phyloP scores from a whole-genome alignment of 2,329 filamentous ascomycete genomes.

The Diplocarpon rosae region DNA sequence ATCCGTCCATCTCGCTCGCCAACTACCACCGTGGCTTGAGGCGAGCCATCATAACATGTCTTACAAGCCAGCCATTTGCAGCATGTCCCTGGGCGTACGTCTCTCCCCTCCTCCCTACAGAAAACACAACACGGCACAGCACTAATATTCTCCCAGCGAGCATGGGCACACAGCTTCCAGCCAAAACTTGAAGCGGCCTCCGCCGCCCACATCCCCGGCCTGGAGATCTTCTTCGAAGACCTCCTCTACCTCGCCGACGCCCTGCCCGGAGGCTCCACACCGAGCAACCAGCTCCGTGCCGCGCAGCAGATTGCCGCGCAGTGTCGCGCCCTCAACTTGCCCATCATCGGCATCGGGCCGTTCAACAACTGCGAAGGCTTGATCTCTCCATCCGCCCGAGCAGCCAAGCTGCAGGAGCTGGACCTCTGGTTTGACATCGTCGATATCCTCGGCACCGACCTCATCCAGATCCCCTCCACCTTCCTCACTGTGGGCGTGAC shows the following conservation, averaged over 20 bases:
- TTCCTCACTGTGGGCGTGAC: slow-evolving; percentile 34
- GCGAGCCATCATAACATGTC: too few relatives aligned
- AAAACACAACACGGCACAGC: background rate
- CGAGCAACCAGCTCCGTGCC: slow-evolving; percentile 40
- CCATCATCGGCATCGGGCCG: slow-evolving; percentile 47
- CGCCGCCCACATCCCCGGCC: slow-evolving; percentile 52
- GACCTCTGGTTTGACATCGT: slow-evolving; percentile 59
- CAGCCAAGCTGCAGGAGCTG: slow-evolving; percentile 48
- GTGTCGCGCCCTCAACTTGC: slow-evolving; percentile 43
- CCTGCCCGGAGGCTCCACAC: slow-evolving; percentile 22
- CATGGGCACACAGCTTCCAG: slow-evolving; percentile 54
- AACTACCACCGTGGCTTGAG: too few relatives aligned
- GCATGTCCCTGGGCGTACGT: slow-evolving; percentile 57
- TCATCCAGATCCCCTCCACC: slow-evolving; percentile 66
- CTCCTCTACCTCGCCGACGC: slow-evolving; percentile 46
- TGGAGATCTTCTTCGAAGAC: slow-evolving; percentile 74
- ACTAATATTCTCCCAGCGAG: slow-evolving; percentile 44
- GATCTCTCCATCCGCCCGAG: slow-evolving; percentile 47
- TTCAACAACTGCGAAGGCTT: slow-evolving; percentile 72
- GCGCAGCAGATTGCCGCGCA: slow-evolving; percentile 45
- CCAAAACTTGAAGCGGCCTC: slow-evolving; percentile 59
- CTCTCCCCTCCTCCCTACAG: background rate
- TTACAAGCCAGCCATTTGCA: slow-evolving; percentile 58
- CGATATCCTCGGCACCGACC: slow-evolving; percentile 53
- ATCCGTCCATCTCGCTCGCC: too few relatives aligned